phyloP scores from a whole-genome alignment of 345 rosid species.

The Arabis alpina region DNA sequence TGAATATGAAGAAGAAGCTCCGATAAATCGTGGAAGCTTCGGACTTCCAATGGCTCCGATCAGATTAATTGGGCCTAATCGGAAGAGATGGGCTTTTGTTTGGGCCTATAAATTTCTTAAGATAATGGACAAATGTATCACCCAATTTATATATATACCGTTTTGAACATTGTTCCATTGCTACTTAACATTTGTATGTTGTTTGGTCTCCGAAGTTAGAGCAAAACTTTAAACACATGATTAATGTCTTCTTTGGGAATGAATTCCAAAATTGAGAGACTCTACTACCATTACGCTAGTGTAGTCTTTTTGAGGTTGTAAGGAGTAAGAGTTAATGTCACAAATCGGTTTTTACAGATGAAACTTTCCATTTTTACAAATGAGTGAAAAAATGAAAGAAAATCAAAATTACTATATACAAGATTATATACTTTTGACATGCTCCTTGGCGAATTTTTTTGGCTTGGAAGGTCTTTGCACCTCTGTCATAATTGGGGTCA shows the following conservation, averaged over 20 bases:
- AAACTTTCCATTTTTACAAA: background rate
- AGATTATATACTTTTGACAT: slow-evolving; percentile 40
- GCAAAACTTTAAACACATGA: slow-evolving; percentile 17
- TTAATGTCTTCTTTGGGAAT: background rate
- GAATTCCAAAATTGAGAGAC: background rate
- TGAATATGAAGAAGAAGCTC: too few species aligned
- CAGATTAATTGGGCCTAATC: too few species aligned
- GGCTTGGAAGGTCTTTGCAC: slow-evolving; percentile 72
- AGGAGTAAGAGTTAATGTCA: slow-evolving; percentile 19
- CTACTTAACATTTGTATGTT: background rate
- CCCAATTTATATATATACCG: too few species aligned
- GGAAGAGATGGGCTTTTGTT: too few species aligned
- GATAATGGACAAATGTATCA: too few species aligned
- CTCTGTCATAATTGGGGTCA: slow-evolving; percentile 76
- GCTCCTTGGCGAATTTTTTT: slow-evolving; percentile 77
- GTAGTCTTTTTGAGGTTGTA: background rate
- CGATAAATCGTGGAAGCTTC: too few species aligned
- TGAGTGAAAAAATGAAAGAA: too few species aligned
- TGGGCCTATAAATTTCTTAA: too few species aligned
- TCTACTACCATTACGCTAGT: background rate
- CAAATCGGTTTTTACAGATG: slow-evolving; percentile 23
- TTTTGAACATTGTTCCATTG: background rate
- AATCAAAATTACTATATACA: too few species aligned
- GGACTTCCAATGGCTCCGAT: too few species aligned
- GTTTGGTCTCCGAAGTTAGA: background rate